Percentiles rank a stretch among this genome's conserved stretches.
phyloP scores from a whole-genome alignment of 2,329 filamentous ascomycete genomes.

The Diaporthe eres region DNA sequence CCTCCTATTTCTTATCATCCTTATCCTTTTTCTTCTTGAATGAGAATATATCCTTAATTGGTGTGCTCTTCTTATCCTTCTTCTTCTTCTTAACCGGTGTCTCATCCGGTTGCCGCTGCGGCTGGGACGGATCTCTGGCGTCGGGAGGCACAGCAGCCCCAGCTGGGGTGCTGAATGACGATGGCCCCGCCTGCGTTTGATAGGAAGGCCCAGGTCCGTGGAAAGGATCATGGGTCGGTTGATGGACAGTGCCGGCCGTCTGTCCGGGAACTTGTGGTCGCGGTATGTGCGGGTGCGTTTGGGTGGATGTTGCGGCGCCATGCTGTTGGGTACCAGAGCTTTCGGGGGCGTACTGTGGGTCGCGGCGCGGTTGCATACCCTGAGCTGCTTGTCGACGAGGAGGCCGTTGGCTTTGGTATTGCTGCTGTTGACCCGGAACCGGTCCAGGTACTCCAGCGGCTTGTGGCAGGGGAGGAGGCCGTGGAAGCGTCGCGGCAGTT shows the following conservation, averaged over 20 bases:
- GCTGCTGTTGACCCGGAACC: not conserved
- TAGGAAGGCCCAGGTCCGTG: not conserved
- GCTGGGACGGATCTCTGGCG: too few relatives aligned
- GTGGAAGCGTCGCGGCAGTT: not conserved
- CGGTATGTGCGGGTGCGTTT: not conserved
- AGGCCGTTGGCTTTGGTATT: not conserved
- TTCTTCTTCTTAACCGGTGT: too few relatives aligned
- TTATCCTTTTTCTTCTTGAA: too few relatives aligned
- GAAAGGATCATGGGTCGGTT: not conserved
- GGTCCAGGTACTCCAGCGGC: not conserved
- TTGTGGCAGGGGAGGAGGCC: not conserved
- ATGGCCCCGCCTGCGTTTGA: too few relatives aligned
- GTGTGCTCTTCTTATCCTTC: too few relatives aligned
- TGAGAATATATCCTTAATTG: too few relatives aligned
- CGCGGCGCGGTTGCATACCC: not conserved
- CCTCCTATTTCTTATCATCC: too few relatives aligned
- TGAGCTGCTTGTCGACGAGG: not conserved
- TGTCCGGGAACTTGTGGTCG: not conserved
- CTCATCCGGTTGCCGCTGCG: too few relatives aligned
- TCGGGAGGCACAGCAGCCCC: too few relatives aligned
- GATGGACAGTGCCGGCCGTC: not conserved
- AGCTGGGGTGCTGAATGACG: too few relatives aligned
- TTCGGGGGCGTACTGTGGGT: not conserved
- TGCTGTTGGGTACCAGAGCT: not conserved
- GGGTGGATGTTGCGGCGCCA: not conserved